Evolutionary conservation across 176 grass and related monocot genomes (phyloP), one percentile per base, ranked within the genome.

Genomic region (Tillandsia leiboldiana): DNA sequence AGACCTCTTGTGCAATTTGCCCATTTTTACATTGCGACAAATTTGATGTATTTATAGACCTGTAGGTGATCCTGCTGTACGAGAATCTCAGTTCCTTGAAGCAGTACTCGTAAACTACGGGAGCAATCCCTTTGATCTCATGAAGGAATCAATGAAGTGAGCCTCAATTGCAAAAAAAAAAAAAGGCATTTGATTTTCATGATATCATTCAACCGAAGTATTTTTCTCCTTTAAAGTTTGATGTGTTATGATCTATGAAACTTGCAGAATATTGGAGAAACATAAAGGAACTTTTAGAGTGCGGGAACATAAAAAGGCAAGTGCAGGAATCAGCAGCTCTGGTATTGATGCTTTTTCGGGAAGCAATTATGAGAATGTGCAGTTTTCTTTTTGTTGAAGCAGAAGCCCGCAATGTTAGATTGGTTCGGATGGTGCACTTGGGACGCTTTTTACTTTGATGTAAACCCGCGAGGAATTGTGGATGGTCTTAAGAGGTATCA

Each of bases 361-460:
- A 56, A 56, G 53, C n/a, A 9, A 9, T 20, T 5, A 51, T 22
- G 42, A 29, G 26, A 51, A 4, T 28, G 29, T 18, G 29, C 10
- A 12, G 49, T 66, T 11, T 75, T 9, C 9, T 66, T 52, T 42
- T 15, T 59, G 12, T 72, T 72, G 70, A 72, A 69, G 1, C 74
- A 77, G 74, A 77, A 77, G 53, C 74, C 74, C 17, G 65, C 10
- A 50, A 69, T 77, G 10, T 53, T 77, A 49, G 74, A 77, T 49
- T 77, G 52, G 5, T 77, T 77, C 69, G 74, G 74, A 10, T 77
- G 74, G 74, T 77, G 74, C 51, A 77, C 74, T 50, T 77, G 74
- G 74, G 74, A 77, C 69, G 74, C 74, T 61, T 77, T 77, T 52
- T 77, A 77, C 50, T 77, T 77, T 61, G 74, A 69, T 69, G 74